Evolutionary conservation across 2,329 filamentous ascomycete species (phyloP), one percentile per base, ranked within the genome.

Genomic region (Fusarium xylarioides): DNA sequence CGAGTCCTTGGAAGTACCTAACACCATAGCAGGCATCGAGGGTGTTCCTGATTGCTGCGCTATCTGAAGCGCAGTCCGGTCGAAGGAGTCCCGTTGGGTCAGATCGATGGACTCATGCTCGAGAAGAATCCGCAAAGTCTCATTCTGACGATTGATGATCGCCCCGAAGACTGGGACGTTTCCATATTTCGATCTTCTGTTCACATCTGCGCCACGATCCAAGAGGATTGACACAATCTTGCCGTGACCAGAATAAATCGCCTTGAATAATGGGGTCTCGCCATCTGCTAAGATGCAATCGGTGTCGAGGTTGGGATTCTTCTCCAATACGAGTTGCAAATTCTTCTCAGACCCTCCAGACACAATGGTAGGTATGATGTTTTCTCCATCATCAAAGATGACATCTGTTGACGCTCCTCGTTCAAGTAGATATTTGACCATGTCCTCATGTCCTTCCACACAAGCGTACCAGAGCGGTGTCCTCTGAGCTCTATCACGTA

Each of bases 401-500:
- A 50, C 53, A 44, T 69, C 59, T 10, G 70, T 66, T 34, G 61
- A 49, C n/a, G 56, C 67, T 15, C 67, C 67, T 32, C 64, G 63
- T 19, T 71, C 61, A 54, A 74, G 52, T 19, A 75, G 53, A 53
- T 69, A 66, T 19, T 68, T 59, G 5, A 72, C 67, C 72, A 76
- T 71, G 1, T 68, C 64, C 28, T 71, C 58, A 18, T 57, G 46
- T 37, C 64, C 72, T 35, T 65, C 55, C 7, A 46, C 26, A 12
- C 72, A 71, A 21, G 65, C 72, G 38, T 67, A 74, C 50, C 56
- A 72, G 5, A 76, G 40, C 11, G 72, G 72, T 18, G 70, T 76
- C 12, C 67, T 28, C 14, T 53, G 23, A 14, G 63, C 56, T 5
- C 46, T 38, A 32, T 76, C 74, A 21, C 57, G 38, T 5, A 70